phyloP scores from a whole-genome alignment of 441 rosid species.

The Corymbia calophylla region DNA sequence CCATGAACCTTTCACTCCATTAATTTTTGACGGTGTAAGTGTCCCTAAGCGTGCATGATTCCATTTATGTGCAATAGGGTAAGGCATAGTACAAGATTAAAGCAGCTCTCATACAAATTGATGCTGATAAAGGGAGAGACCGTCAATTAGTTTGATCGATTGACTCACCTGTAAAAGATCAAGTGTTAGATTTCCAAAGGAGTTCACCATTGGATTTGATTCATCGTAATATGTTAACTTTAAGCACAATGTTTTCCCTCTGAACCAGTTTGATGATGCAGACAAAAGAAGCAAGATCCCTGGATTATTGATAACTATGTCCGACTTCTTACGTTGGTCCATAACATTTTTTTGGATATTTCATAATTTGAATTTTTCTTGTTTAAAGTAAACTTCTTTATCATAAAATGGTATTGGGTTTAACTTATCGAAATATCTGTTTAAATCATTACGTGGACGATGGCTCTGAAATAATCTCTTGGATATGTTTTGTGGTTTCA shows the following conservation, averaged over 20 bases:
- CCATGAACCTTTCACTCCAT: neutral
- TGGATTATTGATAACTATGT: neutral
- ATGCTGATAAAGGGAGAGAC: neutral
- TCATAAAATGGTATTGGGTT: neutral
- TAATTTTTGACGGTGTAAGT: neutral
- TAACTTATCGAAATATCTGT: neutral
- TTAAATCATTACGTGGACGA: neutral
- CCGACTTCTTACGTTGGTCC: neutral
- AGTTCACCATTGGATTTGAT: neutral
- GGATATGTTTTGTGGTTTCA: neutral
- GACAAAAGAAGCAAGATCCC: neutral
- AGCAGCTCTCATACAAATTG: neutral
- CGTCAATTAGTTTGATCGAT: neutral
- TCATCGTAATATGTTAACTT: neutral
- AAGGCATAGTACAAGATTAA: neutral
- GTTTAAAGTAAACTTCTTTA: neutral
- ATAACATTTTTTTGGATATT: neutral
- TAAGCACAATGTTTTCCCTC: neutral
- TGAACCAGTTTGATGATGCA: neutral
- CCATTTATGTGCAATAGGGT: neutral
- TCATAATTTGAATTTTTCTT: neutral
- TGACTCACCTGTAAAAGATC: neutral
- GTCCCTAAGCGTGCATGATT: neutral
- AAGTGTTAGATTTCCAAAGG: neutral
- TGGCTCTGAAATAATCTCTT: neutral